Base-by-base conservation (phyloP, 1,284 basidiomycete genomes). In the Rhizoctonia solani region DNA sequence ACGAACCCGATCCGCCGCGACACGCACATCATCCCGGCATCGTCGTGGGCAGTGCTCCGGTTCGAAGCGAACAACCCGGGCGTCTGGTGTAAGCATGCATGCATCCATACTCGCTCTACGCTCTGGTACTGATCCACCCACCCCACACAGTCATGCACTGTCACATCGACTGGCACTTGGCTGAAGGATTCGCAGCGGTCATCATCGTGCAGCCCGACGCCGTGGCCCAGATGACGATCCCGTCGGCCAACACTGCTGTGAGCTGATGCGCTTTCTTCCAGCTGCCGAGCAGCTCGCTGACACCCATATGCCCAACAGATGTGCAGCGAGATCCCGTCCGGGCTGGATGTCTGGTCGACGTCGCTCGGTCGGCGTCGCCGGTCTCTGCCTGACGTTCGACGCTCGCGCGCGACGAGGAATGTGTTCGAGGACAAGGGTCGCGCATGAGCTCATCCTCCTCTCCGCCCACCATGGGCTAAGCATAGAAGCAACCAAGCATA, bases 1-100 rank as follows among this genome's bases (percentile, higher is more conserved):
- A 67, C 67, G 2, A 74, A 74, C 68, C 75, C 74, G 4, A 67
- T 75, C 66, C 70, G 74, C 69, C 69, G 74, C 13, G 74, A 75
- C 61, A 74, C 73, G 2, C 71, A 73, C 34, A 37, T 72, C n/a
- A 69, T 76, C 13, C 74, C 73, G 0, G 66, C 72, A 11, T 72
- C 71, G 41, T 50, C 68, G 0, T 76, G 72, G 71, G 68, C 70
- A 1, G 74, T 74, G 0, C 67, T 74, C 11, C 73, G 74, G 1
- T 73, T 75, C 46, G 66, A 74, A 2, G 71, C 74, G 1, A 70
- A 75, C 56, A 75, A 73, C 34, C 71, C 74, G 0, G 73, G 59
- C 14, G 59, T 65, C 19, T 65, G 59, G 47, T 65, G 59, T 65
- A 53, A 65, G 59, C 32, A 30, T 49, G n/a, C 27, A 19, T 11